Conservation (phyloP, 108 stramenopile species). For the Fragilaria radians region DNA sequence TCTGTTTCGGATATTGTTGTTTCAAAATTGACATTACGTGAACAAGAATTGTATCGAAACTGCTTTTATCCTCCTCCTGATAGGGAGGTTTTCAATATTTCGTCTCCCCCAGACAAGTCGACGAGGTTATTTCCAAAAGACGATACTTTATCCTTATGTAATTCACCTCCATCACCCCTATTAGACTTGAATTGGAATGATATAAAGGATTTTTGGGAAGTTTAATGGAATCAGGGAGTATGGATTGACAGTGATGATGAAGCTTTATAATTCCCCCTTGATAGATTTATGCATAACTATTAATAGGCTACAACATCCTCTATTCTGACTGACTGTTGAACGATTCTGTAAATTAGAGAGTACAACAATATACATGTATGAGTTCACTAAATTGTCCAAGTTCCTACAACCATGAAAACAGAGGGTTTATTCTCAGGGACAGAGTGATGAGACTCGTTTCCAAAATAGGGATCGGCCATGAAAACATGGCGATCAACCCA, state of each 20-base stretch:
- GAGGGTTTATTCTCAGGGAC: background rate
- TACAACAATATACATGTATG: background rate
- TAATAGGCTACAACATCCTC: background rate
- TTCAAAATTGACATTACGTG: slow-evolving; percentile 21
- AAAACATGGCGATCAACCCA: background rate
- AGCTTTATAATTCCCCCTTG: background rate
- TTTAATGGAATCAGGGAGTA: background rate
- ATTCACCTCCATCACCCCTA: background rate
- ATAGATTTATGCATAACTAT: background rate
- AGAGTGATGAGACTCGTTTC: background rate
- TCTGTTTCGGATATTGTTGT: slow-evolving; percentile 19
- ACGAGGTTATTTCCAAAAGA: background rate
- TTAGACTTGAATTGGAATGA: background rate
- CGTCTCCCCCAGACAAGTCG: background rate
- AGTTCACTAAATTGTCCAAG: background rate
- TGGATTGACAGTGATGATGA: background rate
- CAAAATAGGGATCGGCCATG: background rate
- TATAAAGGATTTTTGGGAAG: background rate
- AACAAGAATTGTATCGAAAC: slow-evolving; percentile 37
- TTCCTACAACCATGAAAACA: slow-evolving; percentile 1
- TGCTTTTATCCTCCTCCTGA: slow-evolving; percentile 37
- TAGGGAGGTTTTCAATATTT: background rate
- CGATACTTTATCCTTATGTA: background rate
- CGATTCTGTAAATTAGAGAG: background rate
- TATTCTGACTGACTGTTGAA: background rate